Conservation (phyloP, 805 yeast species). For the Lipomyces starkeyi region DNA sequence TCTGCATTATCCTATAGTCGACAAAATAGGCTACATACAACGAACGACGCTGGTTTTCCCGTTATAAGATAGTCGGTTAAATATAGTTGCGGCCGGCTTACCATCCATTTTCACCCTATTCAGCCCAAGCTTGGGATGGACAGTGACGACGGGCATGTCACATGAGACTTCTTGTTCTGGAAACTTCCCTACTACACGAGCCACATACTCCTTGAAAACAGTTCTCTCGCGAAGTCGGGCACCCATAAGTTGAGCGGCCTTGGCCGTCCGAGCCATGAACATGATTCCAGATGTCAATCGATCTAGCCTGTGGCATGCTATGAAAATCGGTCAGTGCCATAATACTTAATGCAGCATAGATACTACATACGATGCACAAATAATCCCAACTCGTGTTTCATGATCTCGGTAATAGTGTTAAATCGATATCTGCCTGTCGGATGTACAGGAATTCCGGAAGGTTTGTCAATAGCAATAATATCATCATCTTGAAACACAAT, state of each 20-base stretch:
- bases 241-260: slow-evolving; percentile 77
- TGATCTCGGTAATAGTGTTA: slow-evolving; percentile 78
- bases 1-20: neutral
- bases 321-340: neutral
- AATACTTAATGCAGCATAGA: neutral
- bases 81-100: slow-evolving; percentile 76
- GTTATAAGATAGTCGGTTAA: slow-evolving; percentile 71
- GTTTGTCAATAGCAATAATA: slow-evolving; percentile 85
- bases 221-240: slow-evolving; percentile 71
- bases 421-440: slow-evolving; percentile 86
- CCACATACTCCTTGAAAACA: slow-evolving; percentile 82
- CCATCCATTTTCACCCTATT: slow-evolving; percentile 41
- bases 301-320: slow-evolving; percentile 83
- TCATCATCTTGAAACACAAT: slow-evolving; percentile 77
- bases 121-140: slow-evolving; percentile 74
- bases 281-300: slow-evolving; percentile 90
- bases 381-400: slow-evolving; percentile 71
- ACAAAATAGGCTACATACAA: slow-evolving; percentile 42
- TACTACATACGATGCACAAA: slow-evolving; percentile 61
- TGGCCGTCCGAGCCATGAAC: slow-evolving; percentile 84
- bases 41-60: slow-evolving; percentile 67
- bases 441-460: slow-evolving; percentile 90
- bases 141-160: slow-evolving; percentile 70
- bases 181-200: slow-evolving; percentile 86
- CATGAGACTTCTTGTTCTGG: slow-evolving; percentile 64